Evolutionary conservation across 176 grass and related monocot species (phyloP).

Genomic region (Canna indica): DNA sequence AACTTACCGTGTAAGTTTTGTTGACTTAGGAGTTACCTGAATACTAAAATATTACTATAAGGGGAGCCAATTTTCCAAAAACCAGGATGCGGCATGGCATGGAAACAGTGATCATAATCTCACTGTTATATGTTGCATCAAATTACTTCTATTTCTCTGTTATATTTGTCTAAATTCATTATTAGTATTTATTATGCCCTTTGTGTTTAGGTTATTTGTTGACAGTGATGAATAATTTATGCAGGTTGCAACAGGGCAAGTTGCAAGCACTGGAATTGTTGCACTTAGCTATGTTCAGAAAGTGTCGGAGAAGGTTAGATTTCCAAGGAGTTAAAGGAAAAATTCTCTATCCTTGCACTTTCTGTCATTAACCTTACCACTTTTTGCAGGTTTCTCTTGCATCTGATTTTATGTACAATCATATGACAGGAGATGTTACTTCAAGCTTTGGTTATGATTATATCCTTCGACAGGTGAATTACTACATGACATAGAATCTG

Average conservation of each 20-base stretch:
- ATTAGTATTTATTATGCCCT: not conserved
- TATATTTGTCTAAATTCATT: not conserved
- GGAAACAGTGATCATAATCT: too few species aligned
- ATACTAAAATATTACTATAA: too few species aligned
- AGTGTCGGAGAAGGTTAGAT: constrained; percentile 58
- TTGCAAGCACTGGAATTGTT: constrained; percentile 49
- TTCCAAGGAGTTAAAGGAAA: not conserved
- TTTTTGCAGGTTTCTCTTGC: constrained; percentile 67
- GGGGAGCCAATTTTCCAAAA: not conserved
- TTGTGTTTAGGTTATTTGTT: not conserved
- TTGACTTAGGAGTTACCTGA: too few species aligned
- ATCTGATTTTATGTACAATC: constrained; percentile 69
- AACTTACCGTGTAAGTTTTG: too few species aligned
- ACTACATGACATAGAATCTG: not conserved
- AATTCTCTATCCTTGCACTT: constrained; percentile 4
- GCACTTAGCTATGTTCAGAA: constrained; percentile 63
- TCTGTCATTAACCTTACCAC: not conserved
- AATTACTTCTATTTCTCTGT: not conserved
- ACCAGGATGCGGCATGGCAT: not conserved
- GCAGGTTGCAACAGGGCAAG: constrained; percentile 62
- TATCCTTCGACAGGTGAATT: constrained; percentile 61
- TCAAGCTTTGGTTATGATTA: constrained; percentile 74
- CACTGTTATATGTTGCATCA: not conserved
- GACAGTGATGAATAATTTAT: not conserved
- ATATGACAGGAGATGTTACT: constrained; percentile 43